Base-by-base conservation (phyloP, 2,329 filamentous ascomycete species). In the Neurospora sp. region DNA sequence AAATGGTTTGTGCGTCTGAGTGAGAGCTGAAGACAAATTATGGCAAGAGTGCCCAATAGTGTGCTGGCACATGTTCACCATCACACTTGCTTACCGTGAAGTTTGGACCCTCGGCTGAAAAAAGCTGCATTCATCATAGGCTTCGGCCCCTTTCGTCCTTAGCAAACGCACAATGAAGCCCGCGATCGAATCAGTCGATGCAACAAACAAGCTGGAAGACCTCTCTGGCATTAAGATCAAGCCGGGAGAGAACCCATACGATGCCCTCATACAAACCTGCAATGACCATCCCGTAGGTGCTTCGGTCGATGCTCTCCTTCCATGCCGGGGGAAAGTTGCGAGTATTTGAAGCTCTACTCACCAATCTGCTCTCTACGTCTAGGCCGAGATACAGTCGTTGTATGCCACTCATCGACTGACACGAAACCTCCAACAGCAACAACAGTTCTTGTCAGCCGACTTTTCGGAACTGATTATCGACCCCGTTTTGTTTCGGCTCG, bases 391-490 rank as follows among this genome's bases (percentile, higher is more conserved):
- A 11, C 92, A 94, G 80, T 79, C 82, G 6, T 85, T 89, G 57
- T 98, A 97, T 79, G 83, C 86, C 11, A 84, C 83, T 1, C 95
- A 98, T 77, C 89, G 95, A 67, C 85, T 82, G 6, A 89, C 86
- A 66, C 88, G 95, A 70, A 97, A 96, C 77, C 83, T 81, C 3
- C 89, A 94, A 75, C 93, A 96, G 78, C 89, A 85, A 73, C 85
- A 84, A 11, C 92, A 91, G 75, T 89, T 97, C 71, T 84, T 96
- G 4, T 84, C 89, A 1, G 72, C 84, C 0, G 84, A 87, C 39
- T 97, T 95, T 74, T 77, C 83, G 1, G 91, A 91, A 70, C 86
- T 96, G 75, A 87, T 87, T 67, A 85, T 95, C 68, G 95, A 98
- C 77, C 88, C 89, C 1, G 89, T 92, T 69, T 85, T 97, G 0